A percentile compares a stretch with the other conserved stretches of the same genome.
phyloP scores from a whole-genome alignment of 2,329 filamentous ascomycete genomes.

The Colletotrichum sp. region DNA sequence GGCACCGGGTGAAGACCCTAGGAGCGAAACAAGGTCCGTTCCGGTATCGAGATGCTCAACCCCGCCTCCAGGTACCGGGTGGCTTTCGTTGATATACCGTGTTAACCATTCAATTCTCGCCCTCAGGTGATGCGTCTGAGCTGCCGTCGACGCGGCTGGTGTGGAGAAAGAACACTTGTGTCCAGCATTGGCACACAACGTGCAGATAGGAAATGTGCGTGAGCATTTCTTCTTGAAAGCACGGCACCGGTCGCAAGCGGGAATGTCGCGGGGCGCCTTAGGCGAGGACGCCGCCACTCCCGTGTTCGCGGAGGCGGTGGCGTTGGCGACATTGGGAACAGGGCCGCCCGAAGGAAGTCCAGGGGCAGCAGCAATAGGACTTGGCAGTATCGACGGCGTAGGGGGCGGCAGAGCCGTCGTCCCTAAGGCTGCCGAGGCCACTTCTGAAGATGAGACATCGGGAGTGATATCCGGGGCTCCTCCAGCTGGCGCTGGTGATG shows the following conservation, averaged over 20 bases:
- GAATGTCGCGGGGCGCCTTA: constrained; percentile 28
- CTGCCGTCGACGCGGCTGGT: constrained; percentile 31
- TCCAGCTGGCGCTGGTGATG: not conserved
- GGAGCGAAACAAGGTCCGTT: constrained; percentile 27
- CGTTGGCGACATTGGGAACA: constrained; percentile 19
- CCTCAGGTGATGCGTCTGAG: constrained; percentile 40
- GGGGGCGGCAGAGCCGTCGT: not conserved
- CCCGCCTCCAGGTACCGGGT: constrained; percentile 31
- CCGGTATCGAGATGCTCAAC: constrained; percentile 43
- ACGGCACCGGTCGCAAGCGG: constrained; percentile 47
- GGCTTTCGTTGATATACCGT: constrained; percentile 37
- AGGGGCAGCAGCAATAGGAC: not conserved
- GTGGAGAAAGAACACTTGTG: constrained; percentile 42
- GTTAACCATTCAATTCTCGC: constrained; percentile 47
- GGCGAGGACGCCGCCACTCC: constrained; percentile 23
- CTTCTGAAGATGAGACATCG: not conserved
- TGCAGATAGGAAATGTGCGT: constrained; percentile 43
- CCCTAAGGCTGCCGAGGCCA: not conserved
- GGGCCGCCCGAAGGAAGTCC: not conserved
- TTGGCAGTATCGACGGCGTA: not conserved
- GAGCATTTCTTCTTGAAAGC: constrained; percentile 52
- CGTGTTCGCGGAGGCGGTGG: constrained; percentile 30
- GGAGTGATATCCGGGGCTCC: not conserved
- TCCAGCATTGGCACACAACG: constrained; percentile 42
- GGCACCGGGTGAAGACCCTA: constrained; percentile 10